Percentiles rank a stretch among this genome's conserved stretches.
These are phyloP conservation scores for Monilinia polystroma DNA, from an alignment of 2,329 filamentous ascomycete genomes.

Conservation along the genomic window DNA sequence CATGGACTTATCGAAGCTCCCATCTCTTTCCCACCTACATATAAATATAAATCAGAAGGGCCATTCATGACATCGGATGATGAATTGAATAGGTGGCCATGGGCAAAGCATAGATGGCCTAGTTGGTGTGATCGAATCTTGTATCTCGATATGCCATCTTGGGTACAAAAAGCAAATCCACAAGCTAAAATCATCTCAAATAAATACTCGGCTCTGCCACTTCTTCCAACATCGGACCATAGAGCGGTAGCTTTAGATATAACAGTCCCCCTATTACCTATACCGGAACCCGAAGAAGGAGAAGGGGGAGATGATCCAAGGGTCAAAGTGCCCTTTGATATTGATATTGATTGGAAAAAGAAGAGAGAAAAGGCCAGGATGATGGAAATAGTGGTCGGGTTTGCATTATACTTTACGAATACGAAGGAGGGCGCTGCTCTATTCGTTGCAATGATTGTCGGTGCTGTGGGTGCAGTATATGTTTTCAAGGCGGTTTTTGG, in stretches of 20 bases:
- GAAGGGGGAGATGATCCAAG: constrained; percentile 42
- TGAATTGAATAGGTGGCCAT: constrained; percentile 59
- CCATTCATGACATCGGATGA: constrained; percentile 44
- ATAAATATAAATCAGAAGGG: constrained; percentile 70
- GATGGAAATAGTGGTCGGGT: constrained; percentile 60
- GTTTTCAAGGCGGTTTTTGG: constrained; percentile 28
- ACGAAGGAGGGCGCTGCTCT: constrained; percentile 39
- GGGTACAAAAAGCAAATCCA: constrained; percentile 44
- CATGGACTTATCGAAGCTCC: constrained; percentile 75
- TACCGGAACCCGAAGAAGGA: constrained; percentile 41
- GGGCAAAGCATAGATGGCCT: constrained; percentile 81
- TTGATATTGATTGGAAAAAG: constrained; percentile 57
- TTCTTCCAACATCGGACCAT: constrained; percentile 85
- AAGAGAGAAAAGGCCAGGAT: constrained; percentile 53
- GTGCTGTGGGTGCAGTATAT: constrained; percentile 37
- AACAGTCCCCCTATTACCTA: constrained; percentile 57
- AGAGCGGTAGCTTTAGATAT: constrained; percentile 74
- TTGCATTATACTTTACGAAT: constrained; percentile 47
- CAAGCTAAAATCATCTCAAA: constrained; percentile 54
- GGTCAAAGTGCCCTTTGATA: constrained; percentile 53
- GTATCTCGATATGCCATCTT: constrained; percentile 63
- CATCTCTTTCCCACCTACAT: constrained; percentile 84
- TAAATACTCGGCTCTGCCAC: constrained; percentile 71
- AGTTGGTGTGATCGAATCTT: constrained; percentile 92
- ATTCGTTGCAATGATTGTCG: constrained; percentile 36